Evolutionary conservation across 2,329 filamentous ascomycete species (phyloP).

Genomic region (Penicillium sp.): DNA sequence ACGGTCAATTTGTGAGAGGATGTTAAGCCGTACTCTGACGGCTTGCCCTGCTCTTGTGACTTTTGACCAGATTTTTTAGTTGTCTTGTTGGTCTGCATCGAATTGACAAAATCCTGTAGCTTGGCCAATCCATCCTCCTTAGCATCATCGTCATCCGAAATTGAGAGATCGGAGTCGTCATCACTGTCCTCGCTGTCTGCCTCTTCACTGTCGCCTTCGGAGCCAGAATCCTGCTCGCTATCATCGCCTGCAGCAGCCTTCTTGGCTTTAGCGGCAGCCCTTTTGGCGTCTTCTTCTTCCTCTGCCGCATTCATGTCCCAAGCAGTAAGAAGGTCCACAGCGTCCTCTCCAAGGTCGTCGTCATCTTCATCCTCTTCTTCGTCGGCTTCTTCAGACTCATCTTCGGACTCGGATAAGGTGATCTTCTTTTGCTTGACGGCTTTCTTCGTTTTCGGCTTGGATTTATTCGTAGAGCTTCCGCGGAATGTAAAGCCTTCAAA

Average conservation of each 20-base stretch:
- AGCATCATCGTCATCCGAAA: conserved; percentile 48
- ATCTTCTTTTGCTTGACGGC: conserved; percentile 32
- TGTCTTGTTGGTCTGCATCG: conserved; percentile 51
- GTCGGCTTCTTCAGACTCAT: conserved; percentile 45
- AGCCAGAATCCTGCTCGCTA: conserved; percentile 35
- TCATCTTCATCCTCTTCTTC: conserved; percentile 52
- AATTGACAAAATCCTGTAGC: conserved; percentile 67
- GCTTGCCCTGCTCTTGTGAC: conserved; percentile 60
- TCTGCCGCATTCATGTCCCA: conserved; percentile 53
- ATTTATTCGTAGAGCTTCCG: conserved; percentile 51
- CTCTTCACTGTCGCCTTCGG: conserved; percentile 49
- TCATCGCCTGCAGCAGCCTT: conserved; percentile 31
- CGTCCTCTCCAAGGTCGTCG: conserved; percentile 62
- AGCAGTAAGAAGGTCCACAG: conserved; percentile 61
- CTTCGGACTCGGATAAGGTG: conserved; percentile 51
- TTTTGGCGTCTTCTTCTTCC: conserved; percentile 41
- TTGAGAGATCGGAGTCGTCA: conserved; percentile 32
- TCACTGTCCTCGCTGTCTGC: conserved; percentile 47
- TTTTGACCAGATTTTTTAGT: conserved; percentile 32
- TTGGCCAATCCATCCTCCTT: conserved; percentile 58
- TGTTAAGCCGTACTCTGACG: conserved; percentile 58
- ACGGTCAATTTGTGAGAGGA: conserved; percentile 68
- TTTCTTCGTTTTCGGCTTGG: conserved; percentile 35
- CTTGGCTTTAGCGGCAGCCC: conserved; percentile 28
- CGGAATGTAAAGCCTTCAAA: conserved; percentile 75